Evolutionary conservation across 2,329 filamentous ascomycete species (phyloP), one percentile per base, ranked within the genome.

Genomic region (Didymella keratinophila): DNA sequence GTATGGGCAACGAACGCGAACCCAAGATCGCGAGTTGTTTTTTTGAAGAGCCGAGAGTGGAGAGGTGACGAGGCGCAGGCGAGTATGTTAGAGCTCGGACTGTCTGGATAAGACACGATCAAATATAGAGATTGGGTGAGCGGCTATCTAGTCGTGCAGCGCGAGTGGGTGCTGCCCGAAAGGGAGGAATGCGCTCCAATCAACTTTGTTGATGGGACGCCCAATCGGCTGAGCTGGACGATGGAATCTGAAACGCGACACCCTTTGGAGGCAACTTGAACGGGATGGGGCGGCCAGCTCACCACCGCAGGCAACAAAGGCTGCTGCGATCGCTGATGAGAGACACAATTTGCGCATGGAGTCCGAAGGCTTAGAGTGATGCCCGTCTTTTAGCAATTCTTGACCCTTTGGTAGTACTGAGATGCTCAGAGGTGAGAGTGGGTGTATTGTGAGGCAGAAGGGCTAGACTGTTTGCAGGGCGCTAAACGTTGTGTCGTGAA

Each of bases 161-260:
- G 34, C 21, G 30, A 45, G 36, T 48, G 34, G 37, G 20, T 52
- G 45, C 56, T 56, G 52, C 50, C 45, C 37, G 39, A 50, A 58
- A 47, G 53, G 39, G 55, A 60, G 56, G 56, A 56, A 64, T 70
- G 69, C 61, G 64, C 63, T 53, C 70, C 70, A 65, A 71, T 73
- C 70, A 71, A 37, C 55, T 58, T 14, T 32, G 56, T 44, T 42
- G 51, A 20, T n/a, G 42, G 52, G 48, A 56, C 48, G 58, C 56
- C 68, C 66, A 69, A 70, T 70, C 68, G 64, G 57, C 41, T 18
- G 51, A 43, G 52, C 55, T 14, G 44, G 55, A 48, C 52, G 52
- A 49, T 57, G 52, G 14, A 27, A 60, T 62, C 62, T 70, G 68
- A 70, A 70, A 70, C 68, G 44, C 41, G 57, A 43, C 21, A 27